phyloP scores from a whole-genome alignment of 2,329 filamentous ascomycete species.

The Botrytis hyacinthi region DNA sequence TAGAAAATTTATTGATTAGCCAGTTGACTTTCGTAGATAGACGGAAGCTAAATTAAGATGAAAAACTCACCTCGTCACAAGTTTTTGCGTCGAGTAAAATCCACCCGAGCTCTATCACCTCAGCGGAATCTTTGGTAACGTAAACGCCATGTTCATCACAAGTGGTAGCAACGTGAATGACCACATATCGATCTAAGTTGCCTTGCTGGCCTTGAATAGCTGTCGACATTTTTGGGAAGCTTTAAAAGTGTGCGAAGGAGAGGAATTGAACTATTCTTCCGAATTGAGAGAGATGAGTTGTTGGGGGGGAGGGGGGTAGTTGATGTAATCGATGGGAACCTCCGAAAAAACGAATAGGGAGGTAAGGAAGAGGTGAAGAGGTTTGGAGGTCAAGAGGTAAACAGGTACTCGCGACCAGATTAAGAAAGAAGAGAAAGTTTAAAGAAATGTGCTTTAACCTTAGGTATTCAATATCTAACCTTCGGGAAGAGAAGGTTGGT shows the following conservation, averaged over 20 bases:
- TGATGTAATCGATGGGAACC: conserved; percentile 18
- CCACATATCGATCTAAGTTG: conserved; percentile 91
- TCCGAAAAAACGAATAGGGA: conserved; percentile 65
- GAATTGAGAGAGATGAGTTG: conserved; percentile 52
- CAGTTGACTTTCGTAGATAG: conserved; percentile 17
- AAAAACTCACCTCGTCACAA: conserved; percentile 77
- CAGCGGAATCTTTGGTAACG: conserved; percentile 97
- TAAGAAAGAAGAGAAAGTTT: conserved; percentile 18
- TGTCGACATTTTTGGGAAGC: conserved; percentile 53
- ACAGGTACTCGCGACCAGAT: conserved; percentile 33
- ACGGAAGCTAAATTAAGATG: conserved; percentile 14
- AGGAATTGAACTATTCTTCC: not conserved
- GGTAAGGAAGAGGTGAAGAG: conserved; percentile 54
- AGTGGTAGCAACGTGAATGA: conserved; percentile 97
- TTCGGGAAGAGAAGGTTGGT: not conserved
- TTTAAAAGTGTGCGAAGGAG: conserved; percentile 50
- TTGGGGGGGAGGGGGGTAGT: conserved; percentile 46
- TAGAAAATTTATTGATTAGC: conserved; percentile 44
- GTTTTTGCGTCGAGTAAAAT: conserved; percentile 89
- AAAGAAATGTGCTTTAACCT: not conserved
- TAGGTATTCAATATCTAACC: conserved; percentile 8
- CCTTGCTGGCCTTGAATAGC: conserved; percentile 55
- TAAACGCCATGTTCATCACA: conserved; percentile 99
- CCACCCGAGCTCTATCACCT: conserved; percentile 99
- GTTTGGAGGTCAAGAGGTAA: conserved; percentile 49